A percentile compares a stretch with the other conserved stretches of the same genome.
Conservation (phyloP, 2,329 filamentous ascomycete species). For the Colletotrichum nymphaeae region DNA sequence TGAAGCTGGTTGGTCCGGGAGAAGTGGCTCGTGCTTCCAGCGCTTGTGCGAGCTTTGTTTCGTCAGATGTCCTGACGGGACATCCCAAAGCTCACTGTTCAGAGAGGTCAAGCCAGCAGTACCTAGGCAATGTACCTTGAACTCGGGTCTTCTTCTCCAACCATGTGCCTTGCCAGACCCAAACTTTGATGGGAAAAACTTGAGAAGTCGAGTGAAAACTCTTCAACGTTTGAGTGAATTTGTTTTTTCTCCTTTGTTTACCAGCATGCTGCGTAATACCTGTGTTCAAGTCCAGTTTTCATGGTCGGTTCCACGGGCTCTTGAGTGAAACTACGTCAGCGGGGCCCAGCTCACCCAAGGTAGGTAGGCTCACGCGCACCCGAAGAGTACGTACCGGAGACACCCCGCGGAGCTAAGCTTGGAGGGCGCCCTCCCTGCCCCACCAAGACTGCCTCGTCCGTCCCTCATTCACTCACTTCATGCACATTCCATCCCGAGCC, state of each 20-base stretch:
- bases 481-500: constrained; percentile 25
- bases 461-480: constrained; percentile 25
- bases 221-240: not conserved
- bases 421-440: constrained; percentile 24
- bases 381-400: not conserved
- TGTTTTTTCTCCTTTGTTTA: not conserved
- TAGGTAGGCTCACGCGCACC: not conserved
- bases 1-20: not conserved
- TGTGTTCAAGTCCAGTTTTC: not conserved
- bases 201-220: not conserved
- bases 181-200: not conserved
- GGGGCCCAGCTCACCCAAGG: constrained; percentile 1
- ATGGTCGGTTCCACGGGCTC: not conserved
- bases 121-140: not conserved
- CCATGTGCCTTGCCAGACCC: constrained; percentile 5
- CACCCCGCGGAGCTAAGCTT: constrained; percentile 27
- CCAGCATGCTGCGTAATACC: not conserved
- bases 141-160: not conserved
- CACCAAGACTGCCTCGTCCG: constrained; percentile 24
- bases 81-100: not conserved
- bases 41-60: constrained; percentile 22
- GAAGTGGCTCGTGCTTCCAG: constrained; percentile 1
- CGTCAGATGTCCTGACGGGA: constrained; percentile 14
- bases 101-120: too few species aligned
- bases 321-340: constrained; percentile 29